phyloP scores from a whole-genome alignment of 169 alveolate genomes.

The Cryptosporidium ubiquitum region DNA sequence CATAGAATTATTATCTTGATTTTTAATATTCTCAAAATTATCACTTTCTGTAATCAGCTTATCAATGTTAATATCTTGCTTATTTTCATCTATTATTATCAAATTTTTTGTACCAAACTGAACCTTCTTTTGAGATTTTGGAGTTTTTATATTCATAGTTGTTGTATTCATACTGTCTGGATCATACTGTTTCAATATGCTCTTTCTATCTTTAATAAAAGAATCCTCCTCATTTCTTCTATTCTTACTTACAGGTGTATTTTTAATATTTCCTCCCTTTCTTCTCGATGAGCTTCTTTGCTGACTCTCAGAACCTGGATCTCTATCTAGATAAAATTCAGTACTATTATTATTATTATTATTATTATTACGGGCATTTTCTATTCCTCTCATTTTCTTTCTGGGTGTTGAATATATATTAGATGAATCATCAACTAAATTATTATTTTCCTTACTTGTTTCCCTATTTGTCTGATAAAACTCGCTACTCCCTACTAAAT shows the following conservation, averaged over 20 bases:
- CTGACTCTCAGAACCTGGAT: not conserved
- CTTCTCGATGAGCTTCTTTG: constrained; percentile 28
- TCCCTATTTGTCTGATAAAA: not conserved
- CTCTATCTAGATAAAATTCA: not conserved
- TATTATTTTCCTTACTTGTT: not conserved
- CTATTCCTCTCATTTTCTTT: not conserved
- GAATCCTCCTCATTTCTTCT: constrained; percentile 12
- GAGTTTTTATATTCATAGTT: constrained; percentile 54
- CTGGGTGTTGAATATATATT: constrained; percentile 49
- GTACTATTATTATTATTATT: not conserved
- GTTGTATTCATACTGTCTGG: constrained; percentile 50
- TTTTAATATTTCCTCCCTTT: constrained; percentile 11
- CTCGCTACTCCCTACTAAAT: constrained; percentile 12
- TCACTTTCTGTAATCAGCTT: not conserved
- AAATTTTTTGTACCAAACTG: constrained; percentile 56
- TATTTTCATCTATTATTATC: constrained; percentile 42
- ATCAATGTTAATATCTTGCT: constrained; percentile 9
- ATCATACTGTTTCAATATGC: constrained; percentile 67
- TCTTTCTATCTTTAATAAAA: constrained; percentile 48
- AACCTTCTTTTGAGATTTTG: constrained; percentile 69
- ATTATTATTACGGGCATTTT: not conserved
- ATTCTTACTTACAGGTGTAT: constrained; percentile 11
- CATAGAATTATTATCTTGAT: not conserved
- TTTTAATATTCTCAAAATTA: not conserved
- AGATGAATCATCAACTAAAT: not conserved